Evolutionary conservation across 2,329 filamentous ascomycete species (phyloP).

Genomic region (Cephalotrichum gorgonifer): DNA sequence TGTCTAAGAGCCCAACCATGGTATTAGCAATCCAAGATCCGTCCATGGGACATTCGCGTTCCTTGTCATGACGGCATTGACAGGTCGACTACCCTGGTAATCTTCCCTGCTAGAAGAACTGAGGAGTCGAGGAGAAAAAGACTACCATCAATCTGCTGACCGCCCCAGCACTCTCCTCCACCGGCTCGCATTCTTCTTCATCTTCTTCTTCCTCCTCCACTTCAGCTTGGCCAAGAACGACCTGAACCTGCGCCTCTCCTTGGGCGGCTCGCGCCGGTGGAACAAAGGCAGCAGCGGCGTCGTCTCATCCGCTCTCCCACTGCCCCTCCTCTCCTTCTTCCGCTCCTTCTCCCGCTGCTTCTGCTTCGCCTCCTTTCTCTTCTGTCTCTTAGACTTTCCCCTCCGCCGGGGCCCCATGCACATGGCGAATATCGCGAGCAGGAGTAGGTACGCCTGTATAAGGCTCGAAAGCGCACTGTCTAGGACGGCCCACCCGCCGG

Average conservation of each 20-base stretch:
- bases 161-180: constrained; percentile 2
- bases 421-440: constrained; percentile 4
- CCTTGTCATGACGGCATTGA: no score
- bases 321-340: not conserved
- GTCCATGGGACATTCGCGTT: no score
- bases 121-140: no score
- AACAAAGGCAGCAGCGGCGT: constrained; percentile 3
- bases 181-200: not conserved
- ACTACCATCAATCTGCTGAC: not conserved
- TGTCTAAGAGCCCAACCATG: no score
- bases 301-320: not conserved
- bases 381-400: not conserved
- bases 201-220: constrained; percentile 5
- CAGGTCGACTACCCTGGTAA: no score
- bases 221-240: constrained; percentile 4
- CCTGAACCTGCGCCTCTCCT: constrained; percentile 2
- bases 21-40: no score
- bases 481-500: constrained; percentile 5
- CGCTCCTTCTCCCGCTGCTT: not conserved
- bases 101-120: no score
- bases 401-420: constrained; percentile 4
- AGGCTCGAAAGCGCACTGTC: constrained; percentile 1
- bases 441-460: constrained; percentile 3
- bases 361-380: not conserved
- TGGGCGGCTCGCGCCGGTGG: constrained; percentile 1